A percentile compares a stretch with the other conserved stretches of the same genome.
phyloP scores from a whole-genome alignment of 2,329 filamentous ascomycete species.

The Raffaelea deltoideospora region DNA sequence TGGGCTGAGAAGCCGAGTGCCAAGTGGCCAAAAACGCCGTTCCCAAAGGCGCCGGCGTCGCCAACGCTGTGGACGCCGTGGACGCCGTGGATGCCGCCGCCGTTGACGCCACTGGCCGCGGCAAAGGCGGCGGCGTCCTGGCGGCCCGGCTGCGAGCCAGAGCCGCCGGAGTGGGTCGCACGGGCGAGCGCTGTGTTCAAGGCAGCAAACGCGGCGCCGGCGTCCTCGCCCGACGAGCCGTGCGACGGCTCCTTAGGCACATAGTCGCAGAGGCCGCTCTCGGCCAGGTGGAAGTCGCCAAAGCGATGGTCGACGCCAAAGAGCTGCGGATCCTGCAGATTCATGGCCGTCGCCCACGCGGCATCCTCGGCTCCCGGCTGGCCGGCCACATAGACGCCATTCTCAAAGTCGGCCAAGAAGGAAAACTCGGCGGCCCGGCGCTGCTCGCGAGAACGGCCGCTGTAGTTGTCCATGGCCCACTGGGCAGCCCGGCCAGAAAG shows the following conservation, averaged over 20 bases:
- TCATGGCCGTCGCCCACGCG: constrained; percentile 8
- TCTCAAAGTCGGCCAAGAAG: no score
- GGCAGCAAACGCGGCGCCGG: no score
- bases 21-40: no score
- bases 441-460: no score
- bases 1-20: no score
- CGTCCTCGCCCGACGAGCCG: no score
- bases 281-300: constrained; percentile 6
- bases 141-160: constrained; percentile 2
- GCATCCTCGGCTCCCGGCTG: constrained; percentile 4
- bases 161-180: constrained; percentile 1
- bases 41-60: no score
- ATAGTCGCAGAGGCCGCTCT: constrained; percentile 10
- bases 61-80: no score
- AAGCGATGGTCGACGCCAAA: constrained; percentile 3
- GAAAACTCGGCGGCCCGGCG: constrained; percentile 4
- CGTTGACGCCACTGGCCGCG: not conserved
- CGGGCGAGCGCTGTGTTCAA: no score
- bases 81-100: not conserved
- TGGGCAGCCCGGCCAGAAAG: not conserved
- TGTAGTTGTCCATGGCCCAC: constrained; percentile 5
- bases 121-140: constrained; percentile 3
- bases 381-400: no score
- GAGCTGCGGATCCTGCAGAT: constrained; percentile 7
- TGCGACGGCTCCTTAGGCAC: constrained; percentile 8